Conservation (phyloP, 345 rosid species). For the Brassica incana region DNA sequence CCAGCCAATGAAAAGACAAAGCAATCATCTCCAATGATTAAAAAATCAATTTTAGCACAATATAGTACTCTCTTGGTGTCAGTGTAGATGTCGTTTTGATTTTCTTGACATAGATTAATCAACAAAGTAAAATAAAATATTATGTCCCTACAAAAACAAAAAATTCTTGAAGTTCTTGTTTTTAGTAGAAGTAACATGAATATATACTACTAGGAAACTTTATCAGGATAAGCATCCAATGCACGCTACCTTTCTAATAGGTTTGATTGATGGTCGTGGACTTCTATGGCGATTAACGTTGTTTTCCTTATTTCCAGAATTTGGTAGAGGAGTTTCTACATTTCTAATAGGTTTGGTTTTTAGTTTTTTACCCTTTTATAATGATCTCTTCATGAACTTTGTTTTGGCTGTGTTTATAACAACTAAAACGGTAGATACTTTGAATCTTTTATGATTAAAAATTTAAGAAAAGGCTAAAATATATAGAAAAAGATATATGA, state of each 20-base stretch:
- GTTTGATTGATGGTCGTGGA: not conserved
- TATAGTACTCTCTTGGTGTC: not conserved
- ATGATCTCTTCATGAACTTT: not conserved
- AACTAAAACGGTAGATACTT: not conserved
- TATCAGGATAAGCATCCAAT: not conserved
- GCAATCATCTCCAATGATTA: constrained; percentile 29
- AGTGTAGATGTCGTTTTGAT: not conserved
- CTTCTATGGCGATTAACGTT: not conserved
- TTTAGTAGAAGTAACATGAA: constrained; percentile 1
- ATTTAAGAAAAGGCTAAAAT: not conserved
- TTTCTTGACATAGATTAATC: not conserved
- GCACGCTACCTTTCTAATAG: not conserved
- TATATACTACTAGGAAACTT: not conserved
- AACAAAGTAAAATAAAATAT: not conserved
- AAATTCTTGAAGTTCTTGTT: not conserved
- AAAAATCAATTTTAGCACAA: constrained; percentile 10
- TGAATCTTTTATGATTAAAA: not conserved
- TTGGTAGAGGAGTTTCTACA: not conserved
- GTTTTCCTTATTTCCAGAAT: not conserved
- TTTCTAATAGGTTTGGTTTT: not conserved
- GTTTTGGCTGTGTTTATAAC: not conserved
- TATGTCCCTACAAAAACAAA: not conserved
- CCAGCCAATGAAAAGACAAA: constrained; percentile 21
- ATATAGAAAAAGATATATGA: not conserved
- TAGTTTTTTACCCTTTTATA: not conserved